Percentiles rank a stretch among this genome's conserved stretches.
These are phyloP conservation scores for Phaeodactylum tricornutum DNA, from an alignment of 108 stramenopile species.

Conservation along the genomic window DNA sequence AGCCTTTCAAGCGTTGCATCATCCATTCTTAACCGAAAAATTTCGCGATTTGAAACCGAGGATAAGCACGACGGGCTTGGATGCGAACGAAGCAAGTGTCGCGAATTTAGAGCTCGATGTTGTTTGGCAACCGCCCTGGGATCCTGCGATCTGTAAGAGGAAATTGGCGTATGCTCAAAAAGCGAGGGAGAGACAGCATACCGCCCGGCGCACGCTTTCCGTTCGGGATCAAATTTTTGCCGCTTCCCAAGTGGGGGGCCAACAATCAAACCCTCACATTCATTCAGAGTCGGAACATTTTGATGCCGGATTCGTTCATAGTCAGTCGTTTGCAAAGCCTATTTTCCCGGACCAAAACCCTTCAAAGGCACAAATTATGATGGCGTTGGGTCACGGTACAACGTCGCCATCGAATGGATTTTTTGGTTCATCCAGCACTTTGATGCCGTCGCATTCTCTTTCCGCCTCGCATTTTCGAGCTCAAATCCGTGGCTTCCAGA, in stretches of 20 bases:
- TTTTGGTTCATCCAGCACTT: too few species aligned
- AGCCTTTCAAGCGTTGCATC: conserved; percentile 57
- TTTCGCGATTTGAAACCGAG: conserved; percentile 9
- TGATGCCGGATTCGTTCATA: background rate
- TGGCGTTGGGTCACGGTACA: background rate
- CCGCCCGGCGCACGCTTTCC: conserved; percentile 15
- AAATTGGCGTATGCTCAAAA: conserved; percentile 48
- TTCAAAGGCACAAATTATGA: background rate
- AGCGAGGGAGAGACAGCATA: conserved; percentile 50
- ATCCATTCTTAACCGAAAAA: conserved; percentile 65
- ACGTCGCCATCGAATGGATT: too few species aligned
- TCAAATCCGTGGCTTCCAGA: too few species aligned
- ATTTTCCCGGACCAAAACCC: background rate
- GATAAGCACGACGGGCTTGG: background rate
- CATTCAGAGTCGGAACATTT: background rate
- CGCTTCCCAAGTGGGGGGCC: background rate
- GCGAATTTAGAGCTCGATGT: conserved; percentile 43
- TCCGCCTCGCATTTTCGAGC: too few species aligned
- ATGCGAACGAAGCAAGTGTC: conserved; percentile 15
- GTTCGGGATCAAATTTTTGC: too few species aligned
- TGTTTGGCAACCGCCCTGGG: conserved; percentile 72
- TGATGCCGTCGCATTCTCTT: too few species aligned
- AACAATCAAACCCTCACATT: background rate
- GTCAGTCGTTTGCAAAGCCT: background rate
- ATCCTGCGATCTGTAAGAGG: conserved; percentile 57